phyloP scores from a whole-genome alignment of 2,329 filamentous ascomycete genomes.

The Dendryphion nanum region DNA sequence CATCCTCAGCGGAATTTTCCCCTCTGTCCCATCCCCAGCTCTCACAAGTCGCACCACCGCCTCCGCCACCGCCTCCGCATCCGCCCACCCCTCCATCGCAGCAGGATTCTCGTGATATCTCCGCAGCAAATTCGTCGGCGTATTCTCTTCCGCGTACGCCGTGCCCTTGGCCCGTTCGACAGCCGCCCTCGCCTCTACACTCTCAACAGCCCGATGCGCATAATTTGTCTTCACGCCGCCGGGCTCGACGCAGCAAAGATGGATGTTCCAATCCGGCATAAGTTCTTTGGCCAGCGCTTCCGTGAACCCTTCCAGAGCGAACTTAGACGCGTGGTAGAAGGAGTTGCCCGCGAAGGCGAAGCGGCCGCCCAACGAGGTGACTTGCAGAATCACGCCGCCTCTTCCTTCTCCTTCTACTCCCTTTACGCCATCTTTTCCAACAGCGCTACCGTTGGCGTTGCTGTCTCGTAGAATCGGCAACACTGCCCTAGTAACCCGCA shows the following conservation, averaged over 20 bases:
- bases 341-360: conserved; percentile 22
- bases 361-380: conserved; percentile 16
- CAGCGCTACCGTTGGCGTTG: too few relatives aligned
- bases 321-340: conserved; percentile 45
- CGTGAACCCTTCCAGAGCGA: conserved; percentile 50
- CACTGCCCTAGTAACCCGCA: conserved; percentile 38
- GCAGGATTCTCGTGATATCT: conserved; percentile 24
- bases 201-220: too few relatives aligned
- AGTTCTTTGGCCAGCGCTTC: conserved; percentile 44
- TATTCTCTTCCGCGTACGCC: conserved; percentile 15
- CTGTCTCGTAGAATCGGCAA: conserved; percentile 41
- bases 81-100: conserved; percentile 29
- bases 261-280: conserved; percentile 49
- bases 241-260: conserved; percentile 46
- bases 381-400: conserved; percentile 17
- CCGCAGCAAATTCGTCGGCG: conserved; percentile 27
- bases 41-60: conserved; percentile 37
- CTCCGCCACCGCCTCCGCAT: conserved; percentile 35
- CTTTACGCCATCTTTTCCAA: too few relatives aligned
- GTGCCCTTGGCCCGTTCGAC: too few relatives aligned
- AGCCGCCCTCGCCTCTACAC: too few relatives aligned
- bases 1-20: conserved; percentile 42
- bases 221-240: too few relatives aligned
- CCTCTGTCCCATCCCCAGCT: conserved; percentile 32
- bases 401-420: too few relatives aligned